Evolutionary conservation across 306 rosid species (phyloP), one percentile per base, ranked within the genome.

Genomic region (Fragaria iinumae): DNA sequence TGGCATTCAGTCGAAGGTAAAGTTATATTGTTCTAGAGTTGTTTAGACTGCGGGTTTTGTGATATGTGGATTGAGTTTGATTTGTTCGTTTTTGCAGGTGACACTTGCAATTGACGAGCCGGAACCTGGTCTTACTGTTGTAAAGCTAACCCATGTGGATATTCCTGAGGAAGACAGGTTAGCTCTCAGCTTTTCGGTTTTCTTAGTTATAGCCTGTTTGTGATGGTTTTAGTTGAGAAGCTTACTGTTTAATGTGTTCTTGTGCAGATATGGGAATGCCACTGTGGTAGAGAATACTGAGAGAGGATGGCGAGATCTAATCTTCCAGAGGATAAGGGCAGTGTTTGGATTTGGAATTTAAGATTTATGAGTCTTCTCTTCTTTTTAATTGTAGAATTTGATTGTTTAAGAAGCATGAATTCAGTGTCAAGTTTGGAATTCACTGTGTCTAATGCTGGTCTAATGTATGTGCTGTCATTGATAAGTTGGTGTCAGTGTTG

Each of bases 211-310:
- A 27, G 4, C 62, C 23, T 50, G 11, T 14, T 67, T 67, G 36
- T n/a, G 17, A 49, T 38, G 29, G 69, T 12, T n/a, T 66, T 64
- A 9, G 13, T 79, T 48, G 49, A 43, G 57, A 62, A 71, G 59
- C 34, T 74, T 67, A 70, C 60, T 11, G 44, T 39, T 45, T 76
- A n/a, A 18, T 73, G 36, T 57, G 20, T 68, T 44, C 64, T 16
- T 77, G 63, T 63, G 81, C 89, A 95, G 99, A 80, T 95, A 92
- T 77, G 99, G 98, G 55, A 95, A 95, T 79, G 87, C 97, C 6
- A 95, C 97, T 43, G 98, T 95, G 82, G 96, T 86, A 83, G 98
- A 95, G 93, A 95, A 95, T 80, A 95, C 98, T 0, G 98, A 95
- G 79, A 89, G 97, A 75, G 98, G 98, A 56, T 95, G 98, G 98